Conservation (phyloP, 1,139 yeast species). For the Lodderomyces oxycetoniae region DNA sequence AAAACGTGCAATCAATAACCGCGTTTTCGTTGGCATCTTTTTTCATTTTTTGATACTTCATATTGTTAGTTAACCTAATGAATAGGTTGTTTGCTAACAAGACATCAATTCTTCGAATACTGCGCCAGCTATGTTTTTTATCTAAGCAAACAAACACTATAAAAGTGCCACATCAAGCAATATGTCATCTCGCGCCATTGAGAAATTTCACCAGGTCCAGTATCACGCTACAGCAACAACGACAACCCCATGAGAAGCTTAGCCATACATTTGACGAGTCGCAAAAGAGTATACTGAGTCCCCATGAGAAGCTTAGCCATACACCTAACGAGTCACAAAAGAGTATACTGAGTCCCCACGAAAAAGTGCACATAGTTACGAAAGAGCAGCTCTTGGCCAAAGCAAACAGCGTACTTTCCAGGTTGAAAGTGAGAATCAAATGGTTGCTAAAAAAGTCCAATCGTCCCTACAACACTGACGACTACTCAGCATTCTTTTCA, state of each 20-base stretch:
- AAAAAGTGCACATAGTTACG: slow-evolving; percentile 14
- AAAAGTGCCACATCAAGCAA: too few species aligned
- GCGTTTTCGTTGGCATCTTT: too few species aligned
- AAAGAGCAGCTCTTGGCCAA: slow-evolving; percentile 51
- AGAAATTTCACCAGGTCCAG: slow-evolving; percentile 1
- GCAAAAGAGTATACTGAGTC: background rate
- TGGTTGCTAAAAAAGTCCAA: slow-evolving; percentile 60
- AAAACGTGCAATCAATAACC: too few species aligned
- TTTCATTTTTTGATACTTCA: too few species aligned
- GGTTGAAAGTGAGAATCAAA: slow-evolving; percentile 54
- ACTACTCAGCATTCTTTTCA: slow-evolving; percentile 80
- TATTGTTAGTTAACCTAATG: too few species aligned
- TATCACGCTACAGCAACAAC: background rate
- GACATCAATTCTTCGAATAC: too few species aligned
- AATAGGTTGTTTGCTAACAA: too few species aligned
- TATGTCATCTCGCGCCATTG: too few species aligned
- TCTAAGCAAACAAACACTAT: too few species aligned
- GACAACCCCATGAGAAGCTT: background rate
- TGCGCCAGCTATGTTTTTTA: too few species aligned
- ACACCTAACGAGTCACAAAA: slow-evolving; percentile 1
- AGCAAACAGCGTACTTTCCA: slow-evolving; percentile 46
- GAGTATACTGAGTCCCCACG: background rate
- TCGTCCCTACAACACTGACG: slow-evolving; percentile 80
- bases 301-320: background rate
- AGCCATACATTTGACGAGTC: background rate